Conservation (phyloP, 208 protist species). For the Crithidia thermophila region DNA sequence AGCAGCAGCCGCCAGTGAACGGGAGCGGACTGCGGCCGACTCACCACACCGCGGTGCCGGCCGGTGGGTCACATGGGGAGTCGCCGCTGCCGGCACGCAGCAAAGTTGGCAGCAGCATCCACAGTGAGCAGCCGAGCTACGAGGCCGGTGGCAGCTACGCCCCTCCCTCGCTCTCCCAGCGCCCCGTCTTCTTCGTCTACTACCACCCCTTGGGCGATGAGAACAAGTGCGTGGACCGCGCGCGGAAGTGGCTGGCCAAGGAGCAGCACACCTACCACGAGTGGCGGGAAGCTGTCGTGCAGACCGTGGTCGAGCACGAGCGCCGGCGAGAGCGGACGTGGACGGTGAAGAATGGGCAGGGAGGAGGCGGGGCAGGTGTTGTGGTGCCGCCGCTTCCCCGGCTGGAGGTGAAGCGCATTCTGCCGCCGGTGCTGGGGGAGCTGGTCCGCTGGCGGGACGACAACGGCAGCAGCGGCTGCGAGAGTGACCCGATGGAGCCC, state of each 20-base stretch:
- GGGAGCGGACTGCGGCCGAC: no score
- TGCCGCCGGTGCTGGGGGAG: slow-evolving; percentile 53
- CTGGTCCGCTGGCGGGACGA: slow-evolving; percentile 59
- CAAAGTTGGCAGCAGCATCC: not conserved
- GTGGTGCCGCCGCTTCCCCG: slow-evolving; percentile 10
- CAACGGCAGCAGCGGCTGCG: slow-evolving; percentile 4
- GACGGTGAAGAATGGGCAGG: not conserved
- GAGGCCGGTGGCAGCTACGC: not conserved
- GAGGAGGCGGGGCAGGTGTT: no score
- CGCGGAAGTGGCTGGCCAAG: slow-evolving; percentile 50
- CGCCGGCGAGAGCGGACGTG: slow-evolving; percentile 24
- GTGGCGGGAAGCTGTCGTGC: slow-evolving; percentile 44
- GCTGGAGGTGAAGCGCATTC: slow-evolving; percentile 27
- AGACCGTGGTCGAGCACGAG: slow-evolving; percentile 22
- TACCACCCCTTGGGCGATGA: slow-evolving; percentile 64
- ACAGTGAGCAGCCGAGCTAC: not conserved
- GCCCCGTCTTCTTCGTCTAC: slow-evolving; percentile 57
- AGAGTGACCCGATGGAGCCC: slow-evolving; percentile 4
- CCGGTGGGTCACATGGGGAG: not conserved
- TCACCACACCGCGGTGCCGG: no score
- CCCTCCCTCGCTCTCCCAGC: slow-evolving; percentile 3
- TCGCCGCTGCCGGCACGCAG: not conserved
- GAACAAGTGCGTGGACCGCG: slow-evolving; percentile 46
- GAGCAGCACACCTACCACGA: slow-evolving; percentile 45
- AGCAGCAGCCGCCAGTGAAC: slow-evolving; percentile 11